Base-by-base conservation (phyloP, 2,329 filamentous ascomycete genomes). In the Ophiostoma ips region DNA sequence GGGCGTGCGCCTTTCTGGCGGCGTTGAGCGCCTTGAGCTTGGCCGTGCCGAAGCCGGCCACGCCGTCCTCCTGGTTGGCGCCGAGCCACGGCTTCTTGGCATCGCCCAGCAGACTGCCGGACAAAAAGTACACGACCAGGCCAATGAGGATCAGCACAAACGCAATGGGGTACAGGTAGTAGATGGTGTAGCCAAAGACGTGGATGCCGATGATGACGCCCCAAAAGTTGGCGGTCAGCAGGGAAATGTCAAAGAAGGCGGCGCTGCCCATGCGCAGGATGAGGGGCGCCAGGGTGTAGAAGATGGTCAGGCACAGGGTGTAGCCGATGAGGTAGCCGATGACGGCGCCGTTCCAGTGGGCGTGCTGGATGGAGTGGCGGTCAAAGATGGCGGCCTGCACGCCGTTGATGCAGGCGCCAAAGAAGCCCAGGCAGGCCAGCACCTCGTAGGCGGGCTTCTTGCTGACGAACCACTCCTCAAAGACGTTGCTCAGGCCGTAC, bases 211-310 rank as follows among this genome's bases (percentile, higher is more conserved):
- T 90, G 57, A 94, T 84, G 55, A 94, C 84, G 56, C 88, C 89
- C 92, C 92, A 98, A 70, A 96, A 96, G 68, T 94, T 95, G 59
- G 82, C 87, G 2, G 92, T 96, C 53, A 98, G 72, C 56, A 98
- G 71, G 8, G 84, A 90, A 60, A 96, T 94, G 66, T 98, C 94
- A 72, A 95, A 94, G 68, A 98, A 95, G 18, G 89, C 90, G 3
- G 92, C 92, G 15, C 79, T 85, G 28, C 84, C 84, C 70, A 96
- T 84, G 56, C 92, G 86, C 67, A 96, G 82, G 55, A 98, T 75
- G 50, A 96, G 69, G 0, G 92, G 92, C 0, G 85, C 88, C 3
- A 92, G 71, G 8, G 81, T 81, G 71, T 98, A 98, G 68, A 98
- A 98, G 53, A 92, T 68, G 49, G 76, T 72, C 19, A 98, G 74